Percentiles rank a stretch among this genome's conserved stretches.
Conservation (phyloP, 495 filamentous ascomycete species). For the Pyrenula massariospora region DNA sequence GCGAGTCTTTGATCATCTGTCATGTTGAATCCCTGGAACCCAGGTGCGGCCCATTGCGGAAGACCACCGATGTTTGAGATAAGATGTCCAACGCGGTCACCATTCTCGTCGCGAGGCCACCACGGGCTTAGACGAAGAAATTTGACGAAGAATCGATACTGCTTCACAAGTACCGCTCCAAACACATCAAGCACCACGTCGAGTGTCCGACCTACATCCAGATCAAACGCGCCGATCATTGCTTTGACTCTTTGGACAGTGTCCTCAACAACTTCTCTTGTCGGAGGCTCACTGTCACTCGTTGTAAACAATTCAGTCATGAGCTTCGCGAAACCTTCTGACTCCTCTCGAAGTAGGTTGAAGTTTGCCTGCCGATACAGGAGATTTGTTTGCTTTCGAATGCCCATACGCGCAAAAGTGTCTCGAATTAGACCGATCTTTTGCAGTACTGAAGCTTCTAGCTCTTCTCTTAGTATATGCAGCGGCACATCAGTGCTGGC, state of each 20-base stretch:
- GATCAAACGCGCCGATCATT: constrained; percentile 82
- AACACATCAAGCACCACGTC: constrained; percentile 88
- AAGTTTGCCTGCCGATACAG: constrained; percentile 94
- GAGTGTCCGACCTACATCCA: constrained; percentile 86
- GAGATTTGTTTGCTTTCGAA: constrained; percentile 80
- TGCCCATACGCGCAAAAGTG: constrained; percentile 69
- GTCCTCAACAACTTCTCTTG: constrained; percentile 51
- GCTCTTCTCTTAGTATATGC: constrained; percentile 60
- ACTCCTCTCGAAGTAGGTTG: constrained; percentile 90
- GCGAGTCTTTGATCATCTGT: constrained; percentile 53
- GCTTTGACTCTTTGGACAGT: constrained; percentile 77
- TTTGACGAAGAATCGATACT: constrained; percentile 87
- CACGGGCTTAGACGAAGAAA: constrained; percentile 83
- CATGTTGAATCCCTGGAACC: constrained; percentile 40
- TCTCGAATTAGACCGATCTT: constrained; percentile 68
- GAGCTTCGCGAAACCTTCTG: constrained; percentile 86
- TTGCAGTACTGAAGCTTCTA: constrained; percentile 68
- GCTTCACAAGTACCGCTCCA: constrained; percentile 69
- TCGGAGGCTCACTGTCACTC: constrained; percentile 47
- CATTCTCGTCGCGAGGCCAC: constrained; percentile 66
- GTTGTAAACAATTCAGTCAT: constrained; percentile 82
- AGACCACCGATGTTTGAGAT: constrained; percentile 42
- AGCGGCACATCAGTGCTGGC: constrained; percentile 60
- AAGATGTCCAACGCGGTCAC: constrained; percentile 14
- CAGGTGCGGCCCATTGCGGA: constrained; percentile 72